A percentile compares a stretch with the other conserved stretches of the same genome.
These are phyloP conservation scores for Phtheirospermum japonicum DNA, from an alignment of 257 asterid genomes.

Conservation along the genomic window DNA sequence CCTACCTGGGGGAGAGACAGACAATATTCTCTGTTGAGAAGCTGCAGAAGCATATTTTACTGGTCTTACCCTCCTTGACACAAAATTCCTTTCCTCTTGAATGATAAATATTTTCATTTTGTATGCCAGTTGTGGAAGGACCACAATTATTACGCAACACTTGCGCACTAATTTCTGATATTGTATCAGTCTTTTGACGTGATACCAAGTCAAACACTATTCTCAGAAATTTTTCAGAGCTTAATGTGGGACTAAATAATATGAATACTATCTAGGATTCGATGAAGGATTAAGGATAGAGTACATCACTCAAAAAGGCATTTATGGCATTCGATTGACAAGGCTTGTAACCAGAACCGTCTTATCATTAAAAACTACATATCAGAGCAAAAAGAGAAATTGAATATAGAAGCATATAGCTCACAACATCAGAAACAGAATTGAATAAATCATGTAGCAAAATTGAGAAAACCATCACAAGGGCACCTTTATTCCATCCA, in stretches of 20 bases:
- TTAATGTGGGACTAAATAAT: neutral
- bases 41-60: conserved; percentile 7
- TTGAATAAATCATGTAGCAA: neutral
- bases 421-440: neutral
- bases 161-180: conserved; percentile 2
- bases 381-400: neutral
- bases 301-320: neutral
- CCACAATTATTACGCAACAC: neutral
- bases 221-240: neutral
- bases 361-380: too few relatives aligned
- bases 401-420: neutral
- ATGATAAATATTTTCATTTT: neutral
- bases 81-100: neutral
- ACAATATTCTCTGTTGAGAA: neutral
- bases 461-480: neutral
- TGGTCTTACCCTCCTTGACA: neutral
- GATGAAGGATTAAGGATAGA: neutral
- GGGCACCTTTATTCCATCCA: neutral
- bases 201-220: neutral
- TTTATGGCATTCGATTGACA: neutral
- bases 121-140: neutral
- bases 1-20: neutral
- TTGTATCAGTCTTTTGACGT: neutral
- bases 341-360: neutral
- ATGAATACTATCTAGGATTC: neutral